Conservation (phyloP, 129 eudicot genomes). For the Dittrichia graveolens region DNA sequence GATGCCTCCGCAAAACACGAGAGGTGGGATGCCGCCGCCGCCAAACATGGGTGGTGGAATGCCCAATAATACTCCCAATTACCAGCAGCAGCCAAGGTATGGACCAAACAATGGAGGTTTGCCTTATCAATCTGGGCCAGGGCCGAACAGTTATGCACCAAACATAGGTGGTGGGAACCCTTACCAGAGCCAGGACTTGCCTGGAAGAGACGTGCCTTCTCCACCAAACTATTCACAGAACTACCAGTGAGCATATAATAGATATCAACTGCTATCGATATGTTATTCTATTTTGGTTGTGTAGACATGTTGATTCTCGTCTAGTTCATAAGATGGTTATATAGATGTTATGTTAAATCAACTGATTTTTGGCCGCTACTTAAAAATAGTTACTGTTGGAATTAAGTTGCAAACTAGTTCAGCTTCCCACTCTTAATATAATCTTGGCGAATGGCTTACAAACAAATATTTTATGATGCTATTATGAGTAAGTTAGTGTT, state of each 20-base stretch:
- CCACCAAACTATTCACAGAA: conserved; percentile 44
- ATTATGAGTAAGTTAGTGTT: not conserved
- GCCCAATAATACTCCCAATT: conserved; percentile 33
- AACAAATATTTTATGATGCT: not conserved
- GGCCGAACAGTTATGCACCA: conserved; percentile 44
- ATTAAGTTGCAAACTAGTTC: not conserved
- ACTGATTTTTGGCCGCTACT: conserved; percentile 10
- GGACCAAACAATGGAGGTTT: conserved; percentile 46
- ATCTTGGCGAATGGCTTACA: too few relatives aligned
- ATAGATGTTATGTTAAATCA: not conserved
- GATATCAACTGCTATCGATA: not conserved
- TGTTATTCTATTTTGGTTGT: not conserved
- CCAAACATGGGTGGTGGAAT: conserved; percentile 7
- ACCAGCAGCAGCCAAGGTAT: conserved; percentile 45
- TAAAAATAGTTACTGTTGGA: conserved; percentile 16
- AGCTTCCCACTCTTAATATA: too few relatives aligned
- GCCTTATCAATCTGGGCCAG: conserved; percentile 53
- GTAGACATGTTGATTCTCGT: conserved; percentile 14
- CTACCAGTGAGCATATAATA: conserved; percentile 41
- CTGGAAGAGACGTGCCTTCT: conserved; percentile 68
- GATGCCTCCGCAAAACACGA: conserved; percentile 34
- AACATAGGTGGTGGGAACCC: conserved; percentile 52
- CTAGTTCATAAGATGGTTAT: conserved; percentile 25
- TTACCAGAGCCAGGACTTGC: conserved; percentile 55
- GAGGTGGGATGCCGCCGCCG: not conserved